A percentile compares a stretch with the other conserved stretches of the same genome.
Evolutionary conservation across 331 rosid genomes (phyloP).

Genomic region (Telfairia occidentalis): DNA sequence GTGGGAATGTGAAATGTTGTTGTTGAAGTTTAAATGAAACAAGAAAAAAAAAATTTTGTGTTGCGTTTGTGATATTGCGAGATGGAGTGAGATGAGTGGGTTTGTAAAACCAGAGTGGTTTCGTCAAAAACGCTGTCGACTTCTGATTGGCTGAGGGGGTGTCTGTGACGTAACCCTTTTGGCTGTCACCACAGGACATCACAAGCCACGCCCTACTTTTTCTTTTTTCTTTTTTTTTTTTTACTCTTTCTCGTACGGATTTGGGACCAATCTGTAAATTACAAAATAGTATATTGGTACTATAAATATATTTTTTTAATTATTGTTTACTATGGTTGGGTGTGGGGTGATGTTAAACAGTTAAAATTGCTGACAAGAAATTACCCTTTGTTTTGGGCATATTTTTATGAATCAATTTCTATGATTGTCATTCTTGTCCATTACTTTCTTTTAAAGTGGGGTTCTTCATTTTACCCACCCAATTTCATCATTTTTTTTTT

Average conservation of each 20-base stretch:
- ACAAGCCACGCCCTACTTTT: neutral
- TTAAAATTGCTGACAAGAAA: neutral
- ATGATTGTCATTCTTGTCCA: neutral
- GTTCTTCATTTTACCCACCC: too few species aligned
- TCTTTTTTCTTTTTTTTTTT: neutral
- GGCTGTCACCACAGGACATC: neutral
- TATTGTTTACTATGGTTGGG: neutral
- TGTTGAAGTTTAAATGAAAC: too few species aligned
- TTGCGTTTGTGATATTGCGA: too few species aligned
- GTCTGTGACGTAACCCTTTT: slow-evolving; percentile 1
- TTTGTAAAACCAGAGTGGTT: slow-evolving; percentile 37
- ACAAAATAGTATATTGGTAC: neutral
- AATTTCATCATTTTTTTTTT: too few species aligned
- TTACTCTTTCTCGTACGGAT: neutral
- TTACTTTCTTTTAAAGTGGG: neutral
- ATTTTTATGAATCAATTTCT: neutral
- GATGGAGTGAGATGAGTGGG: slow-evolving; percentile 10
- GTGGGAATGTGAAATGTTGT: too few species aligned
- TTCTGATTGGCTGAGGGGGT: slow-evolving; percentile 24
- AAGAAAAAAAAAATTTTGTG: too few species aligned
- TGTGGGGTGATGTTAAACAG: neutral
- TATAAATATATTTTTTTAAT: neutral
- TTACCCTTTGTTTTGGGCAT: neutral
- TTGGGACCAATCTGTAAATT: neutral
- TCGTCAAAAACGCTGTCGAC: slow-evolving; percentile 43